Conservation (phyloP, 495 filamentous ascomycete species). For the Podospora comata region DNA sequence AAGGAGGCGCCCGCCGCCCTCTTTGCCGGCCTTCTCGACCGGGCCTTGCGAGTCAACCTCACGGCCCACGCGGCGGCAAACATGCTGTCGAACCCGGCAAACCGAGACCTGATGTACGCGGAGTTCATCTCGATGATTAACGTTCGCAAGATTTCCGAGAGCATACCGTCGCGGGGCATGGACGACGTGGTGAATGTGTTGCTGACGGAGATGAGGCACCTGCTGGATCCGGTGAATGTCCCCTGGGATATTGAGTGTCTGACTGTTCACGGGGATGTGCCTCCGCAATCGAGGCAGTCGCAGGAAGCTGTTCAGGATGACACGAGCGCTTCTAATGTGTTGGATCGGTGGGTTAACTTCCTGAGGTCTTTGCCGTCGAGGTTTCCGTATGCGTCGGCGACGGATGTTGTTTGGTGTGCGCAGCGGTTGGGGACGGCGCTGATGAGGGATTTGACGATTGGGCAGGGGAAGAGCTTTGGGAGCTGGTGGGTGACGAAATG, state of each 20-base stretch:
- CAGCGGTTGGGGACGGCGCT: slow-evolving; percentile 65
- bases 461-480: slow-evolving; percentile 79
- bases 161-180: slow-evolving; percentile 58
- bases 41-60: slow-evolving; percentile 84
- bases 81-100: slow-evolving; percentile 66
- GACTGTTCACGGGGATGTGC: slow-evolving; percentile 53
- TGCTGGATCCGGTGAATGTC: slow-evolving; percentile 62
- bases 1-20: slow-evolving; percentile 85
- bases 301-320: slow-evolving; percentile 20
- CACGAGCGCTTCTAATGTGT: slow-evolving; percentile 55
- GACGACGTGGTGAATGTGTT: slow-evolving; percentile 67
- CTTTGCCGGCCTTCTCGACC: slow-evolving; percentile 79
- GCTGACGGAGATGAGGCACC: slow-evolving; percentile 66
- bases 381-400: slow-evolving; percentile 68
- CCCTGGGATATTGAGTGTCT: slow-evolving; percentile 54
- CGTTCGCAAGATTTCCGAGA: slow-evolving; percentile 62
- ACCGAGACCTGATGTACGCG: slow-evolving; percentile 85
- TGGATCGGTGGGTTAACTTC: slow-evolving; percentile 84
- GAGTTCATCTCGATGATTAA: slow-evolving; percentile 85
- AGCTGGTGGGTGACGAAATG: slow-evolving; percentile 99
- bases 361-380: slow-evolving; percentile 67
- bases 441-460: slow-evolving; percentile 76
- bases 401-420: slow-evolving; percentile 66
- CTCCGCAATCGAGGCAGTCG: slow-evolving; percentile 40
- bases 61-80: slow-evolving; percentile 82